Evolutionary conservation across 1,284 basidiomycete species (phyloP), one percentile per base, ranked within the genome.

Genomic region (Rhodotorula sp.): DNA sequence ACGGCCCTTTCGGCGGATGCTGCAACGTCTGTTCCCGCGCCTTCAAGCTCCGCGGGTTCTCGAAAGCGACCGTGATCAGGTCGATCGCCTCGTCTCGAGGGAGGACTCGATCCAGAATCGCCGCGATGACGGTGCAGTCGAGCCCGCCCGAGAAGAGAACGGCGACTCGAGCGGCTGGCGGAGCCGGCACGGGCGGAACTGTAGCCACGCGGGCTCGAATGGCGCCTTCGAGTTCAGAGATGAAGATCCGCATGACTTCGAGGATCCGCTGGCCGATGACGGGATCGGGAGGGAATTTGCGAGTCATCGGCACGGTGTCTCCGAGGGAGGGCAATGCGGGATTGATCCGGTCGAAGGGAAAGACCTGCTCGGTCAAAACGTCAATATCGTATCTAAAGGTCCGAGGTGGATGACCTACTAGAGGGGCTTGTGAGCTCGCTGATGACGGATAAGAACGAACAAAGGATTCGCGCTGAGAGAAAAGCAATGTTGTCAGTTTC

Each of bases 131-230:
- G 0, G 94, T 90, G 23, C 90, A 98, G 79, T 99, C 95, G 48
- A 99, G 91, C 0, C 95, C 95, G 34, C 95, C 95, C 28, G 94
- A 97, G 81, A 99, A 99, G 7, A 99, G 85, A 12, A 99, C 84
- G 5, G 91, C 93, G 0, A 97, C 60, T 23, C 63, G 63, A 0
- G 60, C 60, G 31, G 47, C 38, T 0, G 55, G 57, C 12, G 47
- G 45, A 0, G 58, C 38, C 5, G 60, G 64, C 23, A 59, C 28
- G 5, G 54, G 21, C 0, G 84, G 83, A 38, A 86, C 83, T 67
- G 83, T 83, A 15, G 81, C 79, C 2, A 85, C 83, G 31, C 85
- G 79, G 18, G 77, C 72, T 14, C 78, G 76, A 0, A 86, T 82
- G 55, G 83, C 81, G 8, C 80, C 74, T 18, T 76, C 71, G 5